These are phyloP conservation scores for Zelonia costaricensis DNA, from an alignment of 208 protist genomes.

Conservation along the genomic window DNA sequence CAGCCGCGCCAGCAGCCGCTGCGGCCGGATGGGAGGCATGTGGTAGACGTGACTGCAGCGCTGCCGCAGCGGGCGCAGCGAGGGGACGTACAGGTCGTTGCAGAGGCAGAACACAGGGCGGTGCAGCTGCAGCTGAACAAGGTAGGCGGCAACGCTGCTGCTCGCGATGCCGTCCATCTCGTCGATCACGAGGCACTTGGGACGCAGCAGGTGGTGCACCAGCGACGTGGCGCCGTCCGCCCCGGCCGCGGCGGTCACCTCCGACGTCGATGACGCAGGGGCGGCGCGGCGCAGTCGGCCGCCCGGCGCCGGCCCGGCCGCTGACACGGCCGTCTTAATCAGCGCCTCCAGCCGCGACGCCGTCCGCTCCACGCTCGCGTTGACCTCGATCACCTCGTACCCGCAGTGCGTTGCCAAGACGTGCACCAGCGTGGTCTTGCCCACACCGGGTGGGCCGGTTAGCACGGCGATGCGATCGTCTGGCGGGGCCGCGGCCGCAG, in stretches of 20 bases:
- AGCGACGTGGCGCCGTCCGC: conserved; percentile 32
- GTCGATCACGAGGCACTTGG: conserved; percentile 90
- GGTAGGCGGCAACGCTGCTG: conserved; percentile 58
- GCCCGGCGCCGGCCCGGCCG: conserved; percentile 25
- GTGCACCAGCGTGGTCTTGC: conserved; percentile 97
- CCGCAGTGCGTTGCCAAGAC: conserved; percentile 93
- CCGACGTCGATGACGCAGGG: too few relatives aligned
- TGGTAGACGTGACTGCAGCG: conserved; percentile 55
- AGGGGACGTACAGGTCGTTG: conserved; percentile 84
- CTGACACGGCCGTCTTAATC: conserved; percentile 64
- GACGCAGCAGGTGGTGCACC: conserved; percentile 56
- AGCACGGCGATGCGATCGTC: conserved; percentile 81
- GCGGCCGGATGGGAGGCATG: conserved; percentile 64
- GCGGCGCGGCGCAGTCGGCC: conserved; percentile 9
- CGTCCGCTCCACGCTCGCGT: conserved; percentile 93
- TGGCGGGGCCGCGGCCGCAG: conserved; percentile 21
- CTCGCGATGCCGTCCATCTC: conserved; percentile 90
- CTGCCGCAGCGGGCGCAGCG: conserved; percentile 66
- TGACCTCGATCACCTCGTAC: conserved; percentile 95
- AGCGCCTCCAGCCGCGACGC: conserved; percentile 60
- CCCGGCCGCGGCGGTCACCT: too few relatives aligned
- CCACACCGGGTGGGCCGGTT: conserved; percentile 93
- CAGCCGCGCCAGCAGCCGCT: conserved; percentile 66
- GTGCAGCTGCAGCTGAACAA: conserved; percentile 52
- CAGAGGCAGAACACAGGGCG: conserved; percentile 87